Evolutionary conservation across 2,329 filamentous ascomycete genomes (phyloP).

Genomic region (Aureobasidium sp.): DNA sequence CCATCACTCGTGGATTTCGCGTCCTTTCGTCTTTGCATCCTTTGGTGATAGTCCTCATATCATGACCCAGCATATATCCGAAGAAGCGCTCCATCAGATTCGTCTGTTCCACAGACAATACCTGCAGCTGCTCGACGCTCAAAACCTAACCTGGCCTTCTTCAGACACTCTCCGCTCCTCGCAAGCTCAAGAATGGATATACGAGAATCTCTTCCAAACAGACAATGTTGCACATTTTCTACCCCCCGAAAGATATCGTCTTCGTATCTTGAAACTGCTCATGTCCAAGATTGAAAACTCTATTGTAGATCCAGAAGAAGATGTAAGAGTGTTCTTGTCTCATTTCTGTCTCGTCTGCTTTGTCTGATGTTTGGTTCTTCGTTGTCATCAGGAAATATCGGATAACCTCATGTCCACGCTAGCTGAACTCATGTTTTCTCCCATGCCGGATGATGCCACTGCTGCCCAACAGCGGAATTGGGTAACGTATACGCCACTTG

Average conservation of each 20-base stretch:
- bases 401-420: conserved; percentile 67
- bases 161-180: conserved; percentile 48
- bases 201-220: conserved; percentile 56
- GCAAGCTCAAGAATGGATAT: conserved; percentile 58
- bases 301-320: conserved; percentile 72
- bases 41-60: neutral
- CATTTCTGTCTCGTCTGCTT: conserved; percentile 17
- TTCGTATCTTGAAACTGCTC: conserved; percentile 65
- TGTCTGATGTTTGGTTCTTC: conserved; percentile 19
- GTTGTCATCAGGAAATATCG: conserved; percentile 59
- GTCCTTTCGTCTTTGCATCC: neutral
- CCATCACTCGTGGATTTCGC: neutral
- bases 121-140: conserved; percentile 60
- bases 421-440: conserved; percentile 53
- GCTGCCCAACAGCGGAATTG: conserved; percentile 64
- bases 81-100: conserved; percentile 18
- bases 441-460: conserved; percentile 53
- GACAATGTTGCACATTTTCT: conserved; percentile 44
- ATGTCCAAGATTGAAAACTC: conserved; percentile 60
- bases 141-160: conserved; percentile 55
- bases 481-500: conserved; percentile 56
- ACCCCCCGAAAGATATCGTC: conserved; percentile 60
- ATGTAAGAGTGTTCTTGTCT: conserved; percentile 53
- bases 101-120: conserved; percentile 61
- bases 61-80: neutral